These are phyloP conservation scores for Acarospora socialis DNA, from an alignment of 2,329 filamentous ascomycete genomes.

Conservation along the genomic window DNA sequence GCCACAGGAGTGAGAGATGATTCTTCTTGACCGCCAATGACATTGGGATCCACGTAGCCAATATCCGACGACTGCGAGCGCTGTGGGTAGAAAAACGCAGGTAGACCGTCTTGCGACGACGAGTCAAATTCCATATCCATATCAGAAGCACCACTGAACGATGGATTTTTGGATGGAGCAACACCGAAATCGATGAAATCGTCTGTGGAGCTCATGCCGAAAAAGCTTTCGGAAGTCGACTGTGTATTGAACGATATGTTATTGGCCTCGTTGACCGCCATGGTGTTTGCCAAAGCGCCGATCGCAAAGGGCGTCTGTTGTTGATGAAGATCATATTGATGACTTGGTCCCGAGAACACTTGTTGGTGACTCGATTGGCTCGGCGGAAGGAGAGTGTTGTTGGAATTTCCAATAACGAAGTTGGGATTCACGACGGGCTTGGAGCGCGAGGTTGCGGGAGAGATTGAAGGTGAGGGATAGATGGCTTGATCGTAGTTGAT, in stretches of 20 bases:
- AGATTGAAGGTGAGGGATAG: conserved; percentile 48
- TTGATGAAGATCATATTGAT: conserved; percentile 89
- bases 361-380: conserved; percentile 34
- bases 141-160: conserved; percentile 45
- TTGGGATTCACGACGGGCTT: conserved; percentile 42
- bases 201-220: conserved; percentile 41
- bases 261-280: conserved; percentile 56
- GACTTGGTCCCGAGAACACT: conserved; percentile 64
- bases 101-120: conserved; percentile 32
- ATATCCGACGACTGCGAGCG: conserved; percentile 22
- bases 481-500: conserved; percentile 45
- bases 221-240: conserved; percentile 23
- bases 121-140: conserved; percentile 58
- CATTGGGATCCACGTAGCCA: conserved; percentile 59
- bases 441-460: conserved; percentile 33
- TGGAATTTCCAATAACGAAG: conserved; percentile 39
- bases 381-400: conserved; percentile 38
- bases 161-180: conserved; percentile 39
- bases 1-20: conserved; percentile 35
- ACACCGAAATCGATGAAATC: conserved; percentile 62
- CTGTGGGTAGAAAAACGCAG: conserved; percentile 51
- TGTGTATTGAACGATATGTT: conserved; percentile 25
- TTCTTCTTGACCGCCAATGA: conserved; percentile 50
- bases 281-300: conserved; percentile 64
- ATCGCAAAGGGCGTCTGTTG: conserved; percentile 89